These are phyloP conservation scores for Aristolochia californica DNA, from an alignment of 164 flowering plant genomes.

Conservation along the genomic window DNA sequence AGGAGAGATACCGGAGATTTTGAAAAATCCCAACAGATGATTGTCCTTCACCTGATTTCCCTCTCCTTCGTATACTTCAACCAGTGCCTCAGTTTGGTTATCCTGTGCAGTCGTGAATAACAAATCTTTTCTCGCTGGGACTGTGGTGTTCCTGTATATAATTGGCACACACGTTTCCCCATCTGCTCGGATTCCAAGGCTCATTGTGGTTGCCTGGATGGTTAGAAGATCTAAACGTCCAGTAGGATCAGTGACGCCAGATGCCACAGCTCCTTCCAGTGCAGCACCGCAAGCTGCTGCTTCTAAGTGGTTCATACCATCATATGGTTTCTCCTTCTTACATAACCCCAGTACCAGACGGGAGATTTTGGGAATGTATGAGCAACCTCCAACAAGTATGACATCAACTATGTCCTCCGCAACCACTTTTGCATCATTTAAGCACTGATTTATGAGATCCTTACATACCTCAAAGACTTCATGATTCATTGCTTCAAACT, in stretches of 20 bases:
- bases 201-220: conserved; percentile 68
- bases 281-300: conserved; percentile 89
- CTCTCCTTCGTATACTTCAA: conserved; percentile 79
- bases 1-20: conserved; percentile 62
- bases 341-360: conserved; percentile 40
- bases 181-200: conserved; percentile 57
- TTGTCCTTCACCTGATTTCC: conserved; percentile 41
- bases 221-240: conserved; percentile 76
- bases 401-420: conserved; percentile 55
- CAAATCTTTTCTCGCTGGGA: conserved; percentile 66
- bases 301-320: conserved; percentile 57
- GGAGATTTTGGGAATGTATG: conserved; percentile 60
- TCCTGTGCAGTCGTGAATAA: conserved; percentile 67
- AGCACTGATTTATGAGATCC: conserved; percentile 42
- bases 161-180: conserved; percentile 53
- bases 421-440: conserved; percentile 58
- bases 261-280: conserved; percentile 87
- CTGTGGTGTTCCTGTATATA: conserved; percentile 50
- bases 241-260: conserved; percentile 64
- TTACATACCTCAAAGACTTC: conserved; percentile 56
- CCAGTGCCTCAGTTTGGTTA: conserved; percentile 63
- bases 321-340: conserved; percentile 32
- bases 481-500: conserved; percentile 58
- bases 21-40: conserved; percentile 78
- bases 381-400: conserved; percentile 85